Evolutionary conservation across 2,329 filamentous ascomycete genomes (phyloP).

Genomic region (Dendryphion nanum): DNA sequence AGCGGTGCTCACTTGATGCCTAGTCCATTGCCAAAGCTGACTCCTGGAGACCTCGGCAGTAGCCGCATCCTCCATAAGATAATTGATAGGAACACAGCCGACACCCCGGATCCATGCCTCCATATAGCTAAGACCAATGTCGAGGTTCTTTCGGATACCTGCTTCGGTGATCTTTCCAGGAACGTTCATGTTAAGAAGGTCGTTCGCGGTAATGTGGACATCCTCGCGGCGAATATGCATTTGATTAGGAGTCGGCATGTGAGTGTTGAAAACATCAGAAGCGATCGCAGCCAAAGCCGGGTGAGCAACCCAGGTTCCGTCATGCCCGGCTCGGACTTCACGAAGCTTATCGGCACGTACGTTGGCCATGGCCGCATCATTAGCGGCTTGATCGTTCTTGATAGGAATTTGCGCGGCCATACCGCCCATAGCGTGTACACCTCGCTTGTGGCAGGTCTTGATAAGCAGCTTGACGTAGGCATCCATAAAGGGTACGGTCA

Average conservation of each 20-base stretch:
- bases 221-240: slow-evolving; percentile 88
- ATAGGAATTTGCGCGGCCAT: slow-evolving; percentile 99
- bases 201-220: slow-evolving; percentile 79
- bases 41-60: slow-evolving; percentile 93
- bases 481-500: slow-evolving; percentile 99
- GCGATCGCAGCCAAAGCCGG: slow-evolving; percentile 87
- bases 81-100: slow-evolving; percentile 97
- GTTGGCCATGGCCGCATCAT: slow-evolving; percentile 90
- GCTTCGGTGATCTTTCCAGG: slow-evolving; percentile 89
- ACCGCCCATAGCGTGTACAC: slow-evolving; percentile 97
- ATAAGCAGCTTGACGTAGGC: slow-evolving; percentile 96
- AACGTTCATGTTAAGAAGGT: slow-evolving; percentile 97
- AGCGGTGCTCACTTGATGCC: slow-evolving; percentile 69
- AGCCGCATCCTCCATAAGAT: slow-evolving; percentile 96
- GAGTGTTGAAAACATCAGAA: slow-evolving; percentile 89
- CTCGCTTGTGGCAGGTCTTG: slow-evolving; percentile 94
- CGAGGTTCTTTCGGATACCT: slow-evolving; percentile 95
- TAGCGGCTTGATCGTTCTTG: slow-evolving; percentile 88
- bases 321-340: slow-evolving; percentile 91
- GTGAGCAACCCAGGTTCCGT: slow-evolving; percentile 97
- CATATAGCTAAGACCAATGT: slow-evolving; percentile 97
- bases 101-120: slow-evolving; percentile 95
- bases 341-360: slow-evolving; percentile 95
- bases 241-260: slow-evolving; percentile 99
- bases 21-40: slow-evolving; percentile 96